Evolutionary conservation across 139 green algal species (phyloP).

Genomic region (Deuterostichococcus epilithicus): DNA sequence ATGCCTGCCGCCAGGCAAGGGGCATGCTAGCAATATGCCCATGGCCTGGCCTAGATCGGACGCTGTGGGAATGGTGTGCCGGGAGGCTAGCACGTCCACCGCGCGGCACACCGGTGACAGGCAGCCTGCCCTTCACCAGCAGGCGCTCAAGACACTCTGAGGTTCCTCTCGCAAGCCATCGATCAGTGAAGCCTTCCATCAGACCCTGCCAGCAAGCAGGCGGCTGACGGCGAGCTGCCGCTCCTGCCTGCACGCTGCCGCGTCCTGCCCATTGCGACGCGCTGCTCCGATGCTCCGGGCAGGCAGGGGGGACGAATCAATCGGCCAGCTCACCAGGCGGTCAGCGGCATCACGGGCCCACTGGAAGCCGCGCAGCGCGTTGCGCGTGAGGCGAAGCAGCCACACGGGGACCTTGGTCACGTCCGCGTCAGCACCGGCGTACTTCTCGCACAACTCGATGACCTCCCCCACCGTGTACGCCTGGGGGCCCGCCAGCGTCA

Average conservation of each 20-base stretch:
- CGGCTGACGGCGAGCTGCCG: background rate
- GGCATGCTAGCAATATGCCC: background rate
- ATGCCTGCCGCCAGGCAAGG: constrained; percentile 47
- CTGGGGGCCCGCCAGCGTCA: constrained; percentile 89
- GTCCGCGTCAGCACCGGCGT: constrained; percentile 75
- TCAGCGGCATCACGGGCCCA: constrained; percentile 93
- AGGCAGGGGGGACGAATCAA: too few species aligned
- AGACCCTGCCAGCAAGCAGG: background rate
- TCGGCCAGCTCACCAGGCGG: constrained; percentile 59
- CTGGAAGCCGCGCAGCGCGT: constrained; percentile 76
- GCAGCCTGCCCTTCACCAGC: too few species aligned
- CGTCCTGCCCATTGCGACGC: too few species aligned
- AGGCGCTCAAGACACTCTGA: too few species aligned
- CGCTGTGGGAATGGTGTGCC: too few species aligned
- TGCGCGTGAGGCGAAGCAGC: constrained; percentile 78
- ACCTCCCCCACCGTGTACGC: constrained; percentile 90
- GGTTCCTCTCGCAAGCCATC: too few species aligned
- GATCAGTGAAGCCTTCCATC: too few species aligned
- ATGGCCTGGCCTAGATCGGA: too few species aligned
- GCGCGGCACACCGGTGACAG: too few species aligned
- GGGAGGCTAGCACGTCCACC: too few species aligned
- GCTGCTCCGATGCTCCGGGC: too few species aligned
- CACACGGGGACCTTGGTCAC: constrained; percentile 82
- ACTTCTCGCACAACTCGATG: constrained; percentile 87
- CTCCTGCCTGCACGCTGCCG: too few species aligned